Conservation (phyloP, 139 green algal species). For the Desmodesmus armatus region DNA sequence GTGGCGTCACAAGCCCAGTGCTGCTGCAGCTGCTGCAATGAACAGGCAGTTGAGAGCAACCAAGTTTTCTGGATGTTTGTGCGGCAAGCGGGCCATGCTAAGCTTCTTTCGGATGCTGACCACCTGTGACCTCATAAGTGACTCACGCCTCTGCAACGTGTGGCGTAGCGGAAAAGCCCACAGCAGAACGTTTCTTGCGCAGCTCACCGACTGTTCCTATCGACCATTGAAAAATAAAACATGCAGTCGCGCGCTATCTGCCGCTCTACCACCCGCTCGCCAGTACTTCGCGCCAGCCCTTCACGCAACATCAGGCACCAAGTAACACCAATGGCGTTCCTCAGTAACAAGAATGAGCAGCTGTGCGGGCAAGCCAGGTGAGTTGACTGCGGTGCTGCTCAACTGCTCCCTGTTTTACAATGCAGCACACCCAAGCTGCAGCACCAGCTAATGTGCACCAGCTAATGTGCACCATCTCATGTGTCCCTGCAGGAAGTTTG, state of each 20-base stretch:
- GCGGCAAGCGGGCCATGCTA: too few relatives aligned
- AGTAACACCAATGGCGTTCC: slow-evolving; percentile 20
- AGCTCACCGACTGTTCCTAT: too few relatives aligned
- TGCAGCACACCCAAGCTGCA: neutral
- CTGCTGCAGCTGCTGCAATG: too few relatives aligned
- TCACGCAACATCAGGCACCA: neutral
- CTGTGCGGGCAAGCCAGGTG: slow-evolving; percentile 16
- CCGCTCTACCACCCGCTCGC: neutral
- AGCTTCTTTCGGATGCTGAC: too few relatives aligned
- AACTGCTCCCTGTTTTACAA: neutral
- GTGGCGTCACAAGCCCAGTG: too few relatives aligned
- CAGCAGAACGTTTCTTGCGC: too few relatives aligned
- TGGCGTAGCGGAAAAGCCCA: too few relatives aligned
- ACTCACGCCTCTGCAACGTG: too few relatives aligned
- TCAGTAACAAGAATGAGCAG: slow-evolving; percentile 33
- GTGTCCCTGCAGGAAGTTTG: slow-evolving; percentile 11
- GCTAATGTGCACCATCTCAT: neutral
- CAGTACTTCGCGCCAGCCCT: neutral
- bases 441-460: neutral
- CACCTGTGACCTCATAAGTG: too few relatives aligned
- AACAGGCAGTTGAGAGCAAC: too few relatives aligned
- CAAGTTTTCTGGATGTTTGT: too few relatives aligned
- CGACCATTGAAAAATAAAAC: too few relatives aligned
- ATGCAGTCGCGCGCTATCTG: neutral
- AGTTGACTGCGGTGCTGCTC: neutral